Evolutionary conservation across 1,284 basidiomycete genomes (phyloP).

Genomic region (Fomitopsis pinicola): DNA sequence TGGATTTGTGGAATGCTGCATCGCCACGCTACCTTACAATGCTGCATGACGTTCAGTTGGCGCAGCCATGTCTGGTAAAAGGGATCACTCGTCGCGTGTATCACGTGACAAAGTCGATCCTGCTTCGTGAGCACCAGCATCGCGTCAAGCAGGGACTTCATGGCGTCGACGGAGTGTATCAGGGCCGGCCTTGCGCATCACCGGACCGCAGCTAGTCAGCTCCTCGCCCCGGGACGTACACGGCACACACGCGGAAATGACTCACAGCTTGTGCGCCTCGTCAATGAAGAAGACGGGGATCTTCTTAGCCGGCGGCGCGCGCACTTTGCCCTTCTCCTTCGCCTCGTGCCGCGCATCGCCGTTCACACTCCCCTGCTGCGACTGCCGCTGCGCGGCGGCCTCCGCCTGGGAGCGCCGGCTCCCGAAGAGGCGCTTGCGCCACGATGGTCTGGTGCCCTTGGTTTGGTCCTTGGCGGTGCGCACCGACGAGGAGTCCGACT

Average conservation of each 20-base stretch:
- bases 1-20: background rate
- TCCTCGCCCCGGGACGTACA: background rate
- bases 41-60: conserved; percentile 72
- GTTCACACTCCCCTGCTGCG: conserved; percentile 19
- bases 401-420: conserved; percentile 13
- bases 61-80: conserved; percentile 82
- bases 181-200: conserved; percentile 50
- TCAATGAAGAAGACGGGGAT: conserved; percentile 81
- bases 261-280: conserved; percentile 77
- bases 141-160: conserved; percentile 79
- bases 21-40: conserved; percentile 56
- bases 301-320: conserved; percentile 48
- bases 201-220: background rate
- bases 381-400: conserved; percentile 4
- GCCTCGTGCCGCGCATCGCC: conserved; percentile 21
- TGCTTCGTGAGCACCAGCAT: conserved; percentile 85
- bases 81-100: conserved; percentile 80
- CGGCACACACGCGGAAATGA: conserved; percentile 2
- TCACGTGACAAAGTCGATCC: conserved; percentile 75
- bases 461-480: conserved; percentile 5
- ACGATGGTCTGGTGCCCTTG: conserved; percentile 13
- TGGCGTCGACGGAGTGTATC: conserved; percentile 70
- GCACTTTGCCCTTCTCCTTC: conserved; percentile 31
- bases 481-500: conserved; percentile 9
- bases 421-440: conserved; percentile 21